A percentile compares a stretch with the other conserved stretches of the same genome.
phyloP scores from a whole-genome alignment of 2,329 filamentous ascomycete genomes.

The Rugonectria rugulosa region DNA sequence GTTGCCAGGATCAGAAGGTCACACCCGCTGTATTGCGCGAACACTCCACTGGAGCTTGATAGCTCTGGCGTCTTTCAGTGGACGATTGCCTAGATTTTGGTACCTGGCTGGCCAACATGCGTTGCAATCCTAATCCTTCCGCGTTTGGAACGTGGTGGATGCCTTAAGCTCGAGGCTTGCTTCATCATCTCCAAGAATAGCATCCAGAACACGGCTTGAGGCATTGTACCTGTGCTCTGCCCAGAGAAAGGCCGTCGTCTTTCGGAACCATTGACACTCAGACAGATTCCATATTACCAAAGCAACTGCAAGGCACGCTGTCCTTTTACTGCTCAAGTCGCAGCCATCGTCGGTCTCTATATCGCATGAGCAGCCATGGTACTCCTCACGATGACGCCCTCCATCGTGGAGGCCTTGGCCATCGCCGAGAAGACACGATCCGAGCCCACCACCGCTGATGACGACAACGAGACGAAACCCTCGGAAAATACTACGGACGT shows the following conservation, averaged over 20 bases:
- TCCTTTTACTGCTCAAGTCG: not conserved
- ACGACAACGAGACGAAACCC: slow-evolving; percentile 25
- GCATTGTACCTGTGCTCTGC: too few species aligned
- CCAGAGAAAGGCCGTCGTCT: too few species aligned
- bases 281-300: too few species aligned
- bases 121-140: too few species aligned
- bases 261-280: not conserved
- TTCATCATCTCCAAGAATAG: not conserved
- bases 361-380: slow-evolving; percentile 63
- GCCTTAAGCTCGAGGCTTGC: slow-evolving; percentile 2
- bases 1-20: not conserved
- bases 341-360: not conserved
- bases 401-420: slow-evolving; percentile 69
- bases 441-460: slow-evolving; percentile 12
- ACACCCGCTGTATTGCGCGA: not conserved
- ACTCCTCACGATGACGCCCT: slow-evolving; percentile 76
- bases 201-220: too few species aligned
- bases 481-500: slow-evolving; percentile 9
- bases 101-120: not conserved
- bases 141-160: too few species aligned
- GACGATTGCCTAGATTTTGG: not conserved
- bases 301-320: too few species aligned
- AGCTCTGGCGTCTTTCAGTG: slow-evolving; percentile 1
- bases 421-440: slow-evolving; percentile 36
- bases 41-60: slow-evolving; percentile 13